Evolutionary conservation across 108 stramenopile genomes (phyloP).

Genomic region (Mayamaea pseudoterrestris): DNA sequence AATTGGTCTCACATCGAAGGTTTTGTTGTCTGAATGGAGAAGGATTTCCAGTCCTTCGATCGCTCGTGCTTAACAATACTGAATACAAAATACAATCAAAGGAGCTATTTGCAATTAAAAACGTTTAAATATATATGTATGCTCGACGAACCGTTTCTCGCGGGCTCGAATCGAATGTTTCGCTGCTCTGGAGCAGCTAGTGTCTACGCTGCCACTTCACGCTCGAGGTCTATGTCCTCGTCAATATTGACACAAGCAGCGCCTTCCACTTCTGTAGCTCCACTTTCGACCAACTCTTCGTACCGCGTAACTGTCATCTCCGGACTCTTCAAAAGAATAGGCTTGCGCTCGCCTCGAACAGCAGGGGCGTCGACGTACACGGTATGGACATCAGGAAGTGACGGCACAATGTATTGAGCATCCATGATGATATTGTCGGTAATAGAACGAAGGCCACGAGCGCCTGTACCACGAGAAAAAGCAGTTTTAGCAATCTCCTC

Average conservation of each 20-base stretch:
- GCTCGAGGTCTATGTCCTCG: not conserved
- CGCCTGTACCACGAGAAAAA: conserved; percentile 85
- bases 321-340: conserved; percentile 67
- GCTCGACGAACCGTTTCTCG: no score
- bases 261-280: conserved; percentile 2
- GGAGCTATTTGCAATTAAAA: no score
- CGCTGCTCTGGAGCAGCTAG: no score
- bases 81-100: no score
- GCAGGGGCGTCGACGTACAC: conserved; percentile 88
- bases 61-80: no score
- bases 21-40: no score
- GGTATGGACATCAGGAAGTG: conserved; percentile 76
- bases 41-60: no score
- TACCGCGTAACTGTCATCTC: conserved; percentile 66
- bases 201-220: no score
- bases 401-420: conserved; percentile 89
- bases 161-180: no score
- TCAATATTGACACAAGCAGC: not conserved
- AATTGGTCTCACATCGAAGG: no score
- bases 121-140: no score
- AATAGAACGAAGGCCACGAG: conserved; percentile 90
- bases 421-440: conserved; percentile 90
- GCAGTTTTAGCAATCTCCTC: conserved; percentile 84
- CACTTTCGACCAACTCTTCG: conserved; percentile 42
- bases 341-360: conserved; percentile 72